Evolutionary conservation across 2,329 filamentous ascomycete genomes (phyloP), one percentile per base, ranked within the genome.

Genomic region (Fusarium veterinarium): DNA sequence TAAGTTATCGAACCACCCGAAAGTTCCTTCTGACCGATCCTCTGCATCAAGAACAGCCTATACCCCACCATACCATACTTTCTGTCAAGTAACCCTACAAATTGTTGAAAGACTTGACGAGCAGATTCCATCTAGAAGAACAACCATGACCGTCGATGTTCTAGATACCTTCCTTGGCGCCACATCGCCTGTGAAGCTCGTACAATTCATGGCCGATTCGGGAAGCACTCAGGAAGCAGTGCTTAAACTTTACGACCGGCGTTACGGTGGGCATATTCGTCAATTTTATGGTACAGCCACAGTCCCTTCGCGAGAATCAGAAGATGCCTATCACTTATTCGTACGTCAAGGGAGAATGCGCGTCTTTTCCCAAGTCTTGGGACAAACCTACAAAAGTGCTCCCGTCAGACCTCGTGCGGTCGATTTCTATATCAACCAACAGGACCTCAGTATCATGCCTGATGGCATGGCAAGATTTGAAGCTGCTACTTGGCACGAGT

Each of bases 161-260:
- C 5, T 23, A 17, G 9, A 23, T 11, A 11, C 16, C 41, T 23
- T 38, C 12, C 9, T 23, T 10, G 28, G 5, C 5, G 40, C 56
- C 14, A 31, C 38, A 45, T 37, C 42, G 4, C 20, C 28, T 9
- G 33, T 59, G 19, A 48, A 40, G 56, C 17, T 9, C 10, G 42
- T 59, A 25, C 12, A 9, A 2, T 23, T 49, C 42, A 7, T 17
- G 2, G 25, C 20, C 11, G 9, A 20, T 7, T 3, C 17, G 5
- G 30, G 14, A 14, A 5, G 8, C 20, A 13, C 4, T 5, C 9
- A 40, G n/a, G 7, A 4, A 2, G 55, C 42, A 11, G 30, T 41
- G 35, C 56, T 59, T 4, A 51, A 51, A 5, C 44, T 59, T 25
- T 59, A 38, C 25, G 56, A 59, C 16, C 56, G 56, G 9, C 44